phyloP scores from a whole-genome alignment of 441 rosid genomes.

The Brassica hybrid region DNA sequence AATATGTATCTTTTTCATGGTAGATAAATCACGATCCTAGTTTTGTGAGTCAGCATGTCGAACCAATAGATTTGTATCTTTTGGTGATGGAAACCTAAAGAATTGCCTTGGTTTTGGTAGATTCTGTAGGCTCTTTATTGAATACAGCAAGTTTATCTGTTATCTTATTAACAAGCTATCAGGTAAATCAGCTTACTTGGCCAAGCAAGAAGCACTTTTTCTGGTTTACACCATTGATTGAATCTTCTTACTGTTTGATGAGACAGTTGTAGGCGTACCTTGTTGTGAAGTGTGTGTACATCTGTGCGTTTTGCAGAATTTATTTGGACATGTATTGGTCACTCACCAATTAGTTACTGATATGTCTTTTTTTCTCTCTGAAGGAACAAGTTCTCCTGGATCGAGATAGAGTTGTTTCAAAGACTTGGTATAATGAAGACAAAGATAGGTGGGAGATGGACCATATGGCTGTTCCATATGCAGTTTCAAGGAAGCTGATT shows the following conservation, averaged over 20 bases:
- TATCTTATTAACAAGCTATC: background rate
- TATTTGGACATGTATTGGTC: conserved; percentile 21
- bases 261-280: background rate
- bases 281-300: conserved; percentile 2
- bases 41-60: conserved; percentile 19
- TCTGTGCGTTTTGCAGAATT: conserved; percentile 24
- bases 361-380: conserved; percentile 35
- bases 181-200: conserved; percentile 12
- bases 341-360: conserved; percentile 28
- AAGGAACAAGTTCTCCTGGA: conserved; percentile 87
- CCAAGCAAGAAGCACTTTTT: background rate
- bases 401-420: conserved; percentile 90
- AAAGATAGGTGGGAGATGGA: conserved; percentile 92
- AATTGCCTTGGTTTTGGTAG: conserved; percentile 24
- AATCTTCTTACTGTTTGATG: conserved; percentile 16
- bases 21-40: conserved; percentile 16
- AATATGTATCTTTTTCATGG: conserved; percentile 17
- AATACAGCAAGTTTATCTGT: conserved; percentile 12
- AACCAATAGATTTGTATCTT: conserved; percentile 16
- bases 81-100: conserved; percentile 23
- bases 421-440: conserved; percentile 89
- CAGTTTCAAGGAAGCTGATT: conserved; percentile 81
- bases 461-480: conserved; percentile 85
- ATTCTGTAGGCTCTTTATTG: conserved; percentile 10
- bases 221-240: background rate